These are phyloP conservation scores for Paecilomyces variotii DNA, from an alignment of 2,329 filamentous ascomycete genomes.

Conservation along the genomic window DNA sequence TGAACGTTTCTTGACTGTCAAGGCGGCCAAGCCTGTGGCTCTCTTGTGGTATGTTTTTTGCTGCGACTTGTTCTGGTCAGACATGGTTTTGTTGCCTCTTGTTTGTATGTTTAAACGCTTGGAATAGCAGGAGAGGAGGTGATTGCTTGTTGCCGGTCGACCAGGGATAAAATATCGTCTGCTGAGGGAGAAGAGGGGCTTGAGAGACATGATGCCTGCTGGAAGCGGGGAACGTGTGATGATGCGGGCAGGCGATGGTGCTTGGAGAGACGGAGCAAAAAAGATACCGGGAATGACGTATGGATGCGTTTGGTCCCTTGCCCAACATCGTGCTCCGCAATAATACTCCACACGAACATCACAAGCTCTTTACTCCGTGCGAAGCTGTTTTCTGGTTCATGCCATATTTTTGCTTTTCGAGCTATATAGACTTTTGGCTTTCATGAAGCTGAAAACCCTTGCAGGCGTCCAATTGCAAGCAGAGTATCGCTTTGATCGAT, in stretches of 20 bases:
- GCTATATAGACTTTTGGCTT: background rate
- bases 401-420: background rate
- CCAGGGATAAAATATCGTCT: background rate
- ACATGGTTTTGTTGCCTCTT: conserved; percentile 28
- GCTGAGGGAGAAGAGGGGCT: background rate
- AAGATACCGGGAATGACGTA: conserved; percentile 6
- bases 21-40: conserved; percentile 61
- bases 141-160: background rate
- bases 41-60: conserved; percentile 65
- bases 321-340: background rate
- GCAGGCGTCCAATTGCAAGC: background rate
- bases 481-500: background rate
- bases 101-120: background rate
- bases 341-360: background rate
- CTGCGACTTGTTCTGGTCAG: conserved; percentile 39
- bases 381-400: background rate
- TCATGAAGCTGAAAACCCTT: background rate
- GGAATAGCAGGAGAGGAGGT: background rate
- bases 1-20: conserved; percentile 62
- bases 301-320: background rate
- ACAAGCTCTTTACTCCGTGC: background rate
- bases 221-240: background rate
- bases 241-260: conserved; percentile 1
- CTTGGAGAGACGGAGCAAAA: conserved; percentile 2
- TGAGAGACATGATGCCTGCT: background rate